Conservation (phyloP, 2,329 filamentous ascomycete species). For the Fusarium caatingaense region DNA sequence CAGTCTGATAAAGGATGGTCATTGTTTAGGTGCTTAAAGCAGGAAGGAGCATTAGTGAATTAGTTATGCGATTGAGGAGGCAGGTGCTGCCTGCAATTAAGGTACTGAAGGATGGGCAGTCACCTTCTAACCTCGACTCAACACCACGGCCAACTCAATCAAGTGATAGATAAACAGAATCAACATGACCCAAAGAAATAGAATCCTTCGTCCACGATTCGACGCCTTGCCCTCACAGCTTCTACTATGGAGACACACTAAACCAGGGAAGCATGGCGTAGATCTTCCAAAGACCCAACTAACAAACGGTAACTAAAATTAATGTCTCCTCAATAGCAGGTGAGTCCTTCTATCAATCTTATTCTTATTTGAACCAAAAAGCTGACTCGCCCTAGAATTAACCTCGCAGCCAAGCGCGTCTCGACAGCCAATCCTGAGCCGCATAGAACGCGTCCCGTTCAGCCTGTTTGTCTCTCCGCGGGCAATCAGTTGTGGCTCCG, state of each 20-base stretch:
- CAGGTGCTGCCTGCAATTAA: neutral
- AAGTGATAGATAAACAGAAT: neutral
- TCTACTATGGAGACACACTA: conserved; percentile 5
- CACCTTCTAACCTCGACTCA: neutral
- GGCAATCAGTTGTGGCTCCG: conserved; percentile 42
- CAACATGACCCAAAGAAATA: neutral
- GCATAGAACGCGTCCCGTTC: conserved; percentile 20
- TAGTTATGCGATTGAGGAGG: neutral
- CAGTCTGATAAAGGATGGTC: neutral
- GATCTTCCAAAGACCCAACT: conserved; percentile 12
- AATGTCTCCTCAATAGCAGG: conserved; percentile 25
- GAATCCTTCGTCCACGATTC: conserved; percentile 2
- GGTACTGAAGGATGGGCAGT: neutral
- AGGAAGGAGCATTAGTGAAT: neutral
- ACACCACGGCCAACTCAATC: neutral
- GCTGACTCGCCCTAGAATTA: conserved; percentile 27
- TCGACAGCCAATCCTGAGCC: conserved; percentile 23
- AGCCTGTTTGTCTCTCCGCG: conserved; percentile 10
- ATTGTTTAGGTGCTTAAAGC: neutral
- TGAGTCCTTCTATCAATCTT: conserved; percentile 32
- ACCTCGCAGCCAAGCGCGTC: conserved; percentile 11
- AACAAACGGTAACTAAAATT: conserved; percentile 22
- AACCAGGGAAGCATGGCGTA: conserved; percentile 27
- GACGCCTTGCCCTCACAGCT: neutral
- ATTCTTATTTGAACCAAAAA: conserved; percentile 10